Percentiles rank a stretch among this genome's conserved stretches.
phyloP scores from a whole-genome alignment of 2,329 filamentous ascomycete genomes.

The Teratosphaeria destructans region DNA sequence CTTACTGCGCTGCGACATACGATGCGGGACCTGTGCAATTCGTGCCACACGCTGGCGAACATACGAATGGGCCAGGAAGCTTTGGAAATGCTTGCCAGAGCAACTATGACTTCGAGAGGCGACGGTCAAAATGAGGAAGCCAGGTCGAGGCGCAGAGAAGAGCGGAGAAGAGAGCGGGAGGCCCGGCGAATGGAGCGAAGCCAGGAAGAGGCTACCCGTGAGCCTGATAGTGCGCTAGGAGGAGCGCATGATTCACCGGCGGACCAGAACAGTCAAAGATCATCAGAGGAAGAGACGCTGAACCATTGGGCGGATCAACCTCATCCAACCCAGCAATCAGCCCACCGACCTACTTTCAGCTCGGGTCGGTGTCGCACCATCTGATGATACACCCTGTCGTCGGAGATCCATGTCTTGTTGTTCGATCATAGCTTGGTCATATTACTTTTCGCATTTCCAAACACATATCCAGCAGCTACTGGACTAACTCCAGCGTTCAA shows the following conservation, averaged over 20 bases:
- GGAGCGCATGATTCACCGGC: background rate
- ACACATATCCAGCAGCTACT: constrained; percentile 35
- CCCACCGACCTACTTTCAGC: background rate
- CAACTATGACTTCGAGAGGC: background rate
- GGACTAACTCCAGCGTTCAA: constrained; percentile 30
- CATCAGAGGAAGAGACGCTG: background rate
- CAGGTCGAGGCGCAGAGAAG: background rate
- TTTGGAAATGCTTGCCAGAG: constrained; percentile 3
- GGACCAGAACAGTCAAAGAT: background rate
- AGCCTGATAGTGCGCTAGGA: background rate
- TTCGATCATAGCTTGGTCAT: constrained; percentile 17
- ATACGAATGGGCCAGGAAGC: constrained; percentile 6
- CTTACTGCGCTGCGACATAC: constrained; percentile 6
- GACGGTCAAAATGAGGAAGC: background rate
- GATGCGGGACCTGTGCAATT: constrained; percentile 6
- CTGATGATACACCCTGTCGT: background rate
- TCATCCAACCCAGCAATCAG: background rate
- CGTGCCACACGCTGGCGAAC: constrained; percentile 3
- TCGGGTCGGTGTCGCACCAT: background rate
- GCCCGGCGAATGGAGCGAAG: background rate
- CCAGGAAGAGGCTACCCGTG: background rate
- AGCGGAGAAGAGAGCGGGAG: background rate
- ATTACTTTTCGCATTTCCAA: constrained; percentile 10
- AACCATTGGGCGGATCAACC: background rate
- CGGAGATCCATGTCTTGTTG: background rate